These are phyloP conservation scores for Primulina huaijiensis DNA, from an alignment of 257 asterid species.

Conservation along the genomic window DNA sequence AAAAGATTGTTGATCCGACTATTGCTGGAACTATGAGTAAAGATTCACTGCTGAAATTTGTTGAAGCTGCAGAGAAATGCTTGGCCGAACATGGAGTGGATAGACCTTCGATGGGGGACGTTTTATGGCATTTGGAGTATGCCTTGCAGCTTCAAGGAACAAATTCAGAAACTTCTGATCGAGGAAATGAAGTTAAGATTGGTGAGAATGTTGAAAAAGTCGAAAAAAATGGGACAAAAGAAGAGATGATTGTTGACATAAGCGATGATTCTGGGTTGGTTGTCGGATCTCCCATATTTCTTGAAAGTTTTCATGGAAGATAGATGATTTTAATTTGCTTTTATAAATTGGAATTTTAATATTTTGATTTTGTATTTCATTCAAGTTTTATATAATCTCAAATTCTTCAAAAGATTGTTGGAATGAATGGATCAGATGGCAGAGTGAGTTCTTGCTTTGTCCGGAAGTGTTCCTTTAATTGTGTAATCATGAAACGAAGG, in stretches of 20 bases:
- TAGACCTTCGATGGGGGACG: conserved; percentile 92
- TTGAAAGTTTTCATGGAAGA: conserved; percentile 65
- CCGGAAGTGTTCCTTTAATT: not conserved
- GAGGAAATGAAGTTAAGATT: conserved; percentile 6
- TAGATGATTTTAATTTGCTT: conserved; percentile 26
- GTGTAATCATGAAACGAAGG: no score
- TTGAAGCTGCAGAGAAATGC: conserved; percentile 86
- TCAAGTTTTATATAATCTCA: conserved; percentile 23
- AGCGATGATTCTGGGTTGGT: conserved; percentile 78
- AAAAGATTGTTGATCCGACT: conserved; percentile 51
- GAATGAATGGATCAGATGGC: conserved; percentile 10
- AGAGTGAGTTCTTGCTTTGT: conserved; percentile 4
- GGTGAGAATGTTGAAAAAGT: conserved; percentile 15
- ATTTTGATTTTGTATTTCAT: conserved; percentile 18
- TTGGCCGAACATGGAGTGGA: conserved; percentile 83
- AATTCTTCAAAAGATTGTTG: conserved; percentile 17
- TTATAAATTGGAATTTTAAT: not conserved
- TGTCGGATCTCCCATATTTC: conserved; percentile 67
- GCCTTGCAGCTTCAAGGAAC: conserved; percentile 74
- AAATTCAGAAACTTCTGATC: conserved; percentile 23
- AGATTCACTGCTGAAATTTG: conserved; percentile 63
- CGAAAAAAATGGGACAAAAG: conserved; percentile 15
- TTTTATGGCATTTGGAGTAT: conserved; percentile 72
- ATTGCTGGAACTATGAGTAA: conserved; percentile 36
- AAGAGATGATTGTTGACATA: conserved; percentile 36